Evolutionary conservation across 306 rosid species (phyloP).

Genomic region (Quercus cerris): DNA sequence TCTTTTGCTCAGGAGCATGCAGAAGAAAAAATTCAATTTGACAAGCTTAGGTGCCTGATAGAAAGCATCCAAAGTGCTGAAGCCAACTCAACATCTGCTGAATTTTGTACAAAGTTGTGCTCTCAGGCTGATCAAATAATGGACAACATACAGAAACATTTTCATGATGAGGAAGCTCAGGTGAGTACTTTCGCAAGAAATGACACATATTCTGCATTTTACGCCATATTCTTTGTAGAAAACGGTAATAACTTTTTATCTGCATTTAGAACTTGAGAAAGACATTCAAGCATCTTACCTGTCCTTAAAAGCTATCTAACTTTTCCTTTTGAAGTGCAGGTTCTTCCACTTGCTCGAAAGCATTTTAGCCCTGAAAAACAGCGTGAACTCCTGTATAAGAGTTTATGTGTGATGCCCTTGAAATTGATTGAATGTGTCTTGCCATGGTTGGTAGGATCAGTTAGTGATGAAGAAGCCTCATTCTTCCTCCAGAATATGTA

Average conservation of each 20-base stretch:
- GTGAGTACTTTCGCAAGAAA: conserved; percentile 6
- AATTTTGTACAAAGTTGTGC: conserved; percentile 12
- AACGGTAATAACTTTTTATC: not conserved
- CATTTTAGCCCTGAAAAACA: conserved; percentile 60
- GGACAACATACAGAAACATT: conserved; percentile 21
- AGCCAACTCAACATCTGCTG: conserved; percentile 13
- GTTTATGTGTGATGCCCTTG: conserved; percentile 71
- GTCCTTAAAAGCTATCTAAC: conserved; percentile 9
- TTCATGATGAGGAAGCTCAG: conserved; percentile 28
- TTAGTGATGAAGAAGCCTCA: conserved; percentile 56
- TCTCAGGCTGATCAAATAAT: conserved; percentile 24
- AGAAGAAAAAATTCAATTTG: conserved; percentile 21
- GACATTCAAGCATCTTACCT: conserved; percentile 11
- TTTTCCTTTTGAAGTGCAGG: conserved; percentile 33
- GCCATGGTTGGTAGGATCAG: conserved; percentile 63
- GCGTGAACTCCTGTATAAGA: conserved; percentile 58
- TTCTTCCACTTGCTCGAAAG: conserved; percentile 68
- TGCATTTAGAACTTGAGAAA: not conserved
- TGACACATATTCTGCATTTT: not conserved
- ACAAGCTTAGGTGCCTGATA: conserved; percentile 26
- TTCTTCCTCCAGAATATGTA: conserved; percentile 54
- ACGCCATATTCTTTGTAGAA: not conserved
- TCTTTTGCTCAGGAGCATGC: conserved; percentile 25
- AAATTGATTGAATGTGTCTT: conserved; percentile 67
- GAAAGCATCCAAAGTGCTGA: conserved; percentile 26